Conservation (phyloP, 1,284 basidiomycete species). For the Cryptococcus depauperatus region DNA sequence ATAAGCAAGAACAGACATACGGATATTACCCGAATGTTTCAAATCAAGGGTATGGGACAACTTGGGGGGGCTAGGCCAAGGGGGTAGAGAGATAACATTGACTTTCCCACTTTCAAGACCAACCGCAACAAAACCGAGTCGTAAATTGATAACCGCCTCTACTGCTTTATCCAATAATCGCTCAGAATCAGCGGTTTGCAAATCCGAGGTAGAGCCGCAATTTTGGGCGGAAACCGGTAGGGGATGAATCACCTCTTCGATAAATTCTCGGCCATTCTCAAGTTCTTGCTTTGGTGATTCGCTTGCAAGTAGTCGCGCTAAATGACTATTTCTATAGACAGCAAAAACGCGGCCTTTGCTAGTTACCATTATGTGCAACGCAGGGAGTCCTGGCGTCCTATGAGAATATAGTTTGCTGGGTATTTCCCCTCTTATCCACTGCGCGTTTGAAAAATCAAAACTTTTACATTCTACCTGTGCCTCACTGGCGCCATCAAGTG, state of each 20-base stretch:
- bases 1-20: constrained; percentile 5
- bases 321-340: constrained; percentile 26
- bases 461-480: constrained; percentile 38
- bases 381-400: constrained; percentile 25
- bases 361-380: constrained; percentile 37
- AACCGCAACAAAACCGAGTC: constrained; percentile 76
- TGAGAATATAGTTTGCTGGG: constrained; percentile 17
- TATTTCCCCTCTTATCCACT: constrained; percentile 20
- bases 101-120: constrained; percentile 58
- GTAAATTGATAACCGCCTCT: constrained; percentile 62
- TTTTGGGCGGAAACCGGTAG: no score
- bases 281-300: constrained; percentile 9
- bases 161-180: constrained; percentile 57
- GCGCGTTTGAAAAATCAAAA: constrained; percentile 30
- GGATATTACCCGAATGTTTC: constrained; percentile 36
- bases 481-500: constrained; percentile 36
- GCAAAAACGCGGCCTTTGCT: constrained; percentile 45
- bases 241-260: constrained; percentile 16
- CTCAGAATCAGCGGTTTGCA: no score
- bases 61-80: constrained; percentile 20
- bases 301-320: constrained; percentile 3
- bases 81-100: constrained; percentile 50
- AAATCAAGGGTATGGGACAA: constrained; percentile 27
- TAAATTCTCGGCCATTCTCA: constrained; percentile 11
- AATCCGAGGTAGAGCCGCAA: no score